These are phyloP conservation scores for Bacidia gigantensis DNA, from an alignment of 495 filamentous ascomycete genomes.

Conservation along the genomic window DNA sequence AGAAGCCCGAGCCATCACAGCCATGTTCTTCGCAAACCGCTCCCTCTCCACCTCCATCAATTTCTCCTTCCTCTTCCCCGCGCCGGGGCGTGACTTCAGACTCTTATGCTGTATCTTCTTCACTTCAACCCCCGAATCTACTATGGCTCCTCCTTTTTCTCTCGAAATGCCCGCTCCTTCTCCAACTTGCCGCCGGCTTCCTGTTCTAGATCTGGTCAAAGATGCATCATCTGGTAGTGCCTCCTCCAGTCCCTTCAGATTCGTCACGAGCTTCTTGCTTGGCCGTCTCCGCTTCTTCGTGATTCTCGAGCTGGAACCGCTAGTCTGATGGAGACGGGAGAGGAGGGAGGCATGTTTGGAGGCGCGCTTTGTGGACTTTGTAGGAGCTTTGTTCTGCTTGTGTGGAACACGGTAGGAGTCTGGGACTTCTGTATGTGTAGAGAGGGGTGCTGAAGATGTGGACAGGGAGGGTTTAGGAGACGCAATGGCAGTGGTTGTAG, in stretches of 20 bases:
- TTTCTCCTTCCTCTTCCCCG: constrained; percentile 69
- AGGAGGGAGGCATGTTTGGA: constrained; percentile 68
- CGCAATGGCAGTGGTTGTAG: background rate
- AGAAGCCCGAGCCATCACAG: constrained; percentile 29
- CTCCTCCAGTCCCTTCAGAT: constrained; percentile 60
- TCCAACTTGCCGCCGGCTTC: constrained; percentile 24
- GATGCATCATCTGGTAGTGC: constrained; percentile 48
- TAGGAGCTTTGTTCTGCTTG: constrained; percentile 7
- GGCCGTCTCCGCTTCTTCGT: constrained; percentile 46
- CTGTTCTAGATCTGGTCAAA: constrained; percentile 21
- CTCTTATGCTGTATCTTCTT: constrained; percentile 51
- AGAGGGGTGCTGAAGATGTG: background rate
- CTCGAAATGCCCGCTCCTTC: no score
- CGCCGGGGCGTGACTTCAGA: constrained; percentile 58
- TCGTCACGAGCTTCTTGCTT: constrained; percentile 62
- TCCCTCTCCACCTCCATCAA: constrained; percentile 65
- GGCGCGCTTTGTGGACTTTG: constrained; percentile 39
- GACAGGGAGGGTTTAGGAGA: background rate
- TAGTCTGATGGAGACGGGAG: constrained; percentile 54
- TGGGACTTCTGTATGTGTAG: background rate
- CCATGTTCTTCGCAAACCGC: constrained; percentile 71
- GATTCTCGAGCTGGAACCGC: constrained; percentile 11
- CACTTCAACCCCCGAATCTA: constrained; percentile 10
- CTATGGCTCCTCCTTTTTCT: constrained; percentile 4
- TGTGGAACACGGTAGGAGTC: background rate